A percentile compares a stretch with the other conserved stretches of the same genome.
These are phyloP conservation scores for Meyerozyma athensensis DNA, from an alignment of 1,139 yeast species.

Conservation along the genomic window DNA sequence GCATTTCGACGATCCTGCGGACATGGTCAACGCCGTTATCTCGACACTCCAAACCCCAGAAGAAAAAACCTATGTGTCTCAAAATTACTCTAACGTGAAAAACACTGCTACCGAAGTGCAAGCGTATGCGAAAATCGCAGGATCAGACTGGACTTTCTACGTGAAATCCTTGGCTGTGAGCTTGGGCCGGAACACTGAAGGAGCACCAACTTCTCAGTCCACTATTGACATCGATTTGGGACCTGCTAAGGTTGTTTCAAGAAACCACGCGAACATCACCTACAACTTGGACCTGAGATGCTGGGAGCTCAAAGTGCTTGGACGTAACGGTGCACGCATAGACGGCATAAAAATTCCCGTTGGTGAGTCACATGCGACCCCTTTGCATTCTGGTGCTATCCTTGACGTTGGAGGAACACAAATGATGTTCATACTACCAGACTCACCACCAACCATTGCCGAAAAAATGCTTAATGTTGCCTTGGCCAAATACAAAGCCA, in stretches of 20 bases:
- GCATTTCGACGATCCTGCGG: constrained; percentile 46
- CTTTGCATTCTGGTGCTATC: constrained; percentile 78
- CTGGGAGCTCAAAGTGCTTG: constrained; percentile 83
- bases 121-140: constrained; percentile 94
- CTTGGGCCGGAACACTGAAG: constrained; percentile 85
- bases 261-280: constrained; percentile 81
- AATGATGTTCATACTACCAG: constrained; percentile 97
- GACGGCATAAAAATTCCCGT: constrained; percentile 61
- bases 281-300: constrained; percentile 69
- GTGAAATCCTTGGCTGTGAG: constrained; percentile 75
- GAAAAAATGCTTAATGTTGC: constrained; percentile 44
- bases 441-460: constrained; percentile 68
- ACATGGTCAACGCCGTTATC: constrained; percentile 50
- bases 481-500: constrained; percentile 28
- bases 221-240: constrained; percentile 84
- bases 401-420: constrained; percentile 95
- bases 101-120: constrained; percentile 82
- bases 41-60: constrained; percentile 45
- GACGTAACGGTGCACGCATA: constrained; percentile 90
- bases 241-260: constrained; percentile 91
- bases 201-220: constrained; percentile 12
- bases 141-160: constrained; percentile 90
- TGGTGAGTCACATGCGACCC: constrained; percentile 43
- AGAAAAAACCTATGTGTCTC: constrained; percentile 47
- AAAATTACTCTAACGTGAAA: constrained; percentile 56